Conservation (phyloP, 441 rosid species). For the Hypseocharis bilobata region DNA sequence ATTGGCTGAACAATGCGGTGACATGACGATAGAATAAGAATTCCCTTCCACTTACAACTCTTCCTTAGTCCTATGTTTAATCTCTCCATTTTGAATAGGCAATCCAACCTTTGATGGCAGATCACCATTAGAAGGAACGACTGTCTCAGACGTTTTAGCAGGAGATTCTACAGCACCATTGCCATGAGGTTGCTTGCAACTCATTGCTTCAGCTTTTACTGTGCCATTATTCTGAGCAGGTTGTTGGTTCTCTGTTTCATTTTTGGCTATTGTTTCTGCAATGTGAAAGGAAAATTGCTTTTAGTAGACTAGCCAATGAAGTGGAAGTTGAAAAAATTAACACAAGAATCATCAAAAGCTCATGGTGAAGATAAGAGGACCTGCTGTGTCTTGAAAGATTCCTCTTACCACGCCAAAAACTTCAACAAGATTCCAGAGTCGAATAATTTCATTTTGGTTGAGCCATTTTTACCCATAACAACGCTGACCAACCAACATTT, state of each 20-base stretch:
- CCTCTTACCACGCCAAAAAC: too few species aligned
- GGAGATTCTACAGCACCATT: constrained; percentile 22
- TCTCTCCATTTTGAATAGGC: constrained; percentile 20
- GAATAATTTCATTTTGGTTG: too few species aligned
- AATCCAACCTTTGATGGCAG: constrained; percentile 12
- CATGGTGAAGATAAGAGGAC: background rate
- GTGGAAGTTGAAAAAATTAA: background rate
- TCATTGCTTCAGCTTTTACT: constrained; percentile 15
- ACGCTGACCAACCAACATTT: too few species aligned
- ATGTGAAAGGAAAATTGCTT: constrained; percentile 3
- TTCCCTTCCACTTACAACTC: background rate
- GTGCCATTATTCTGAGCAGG: constrained; percentile 14
- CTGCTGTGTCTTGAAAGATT: too few species aligned
- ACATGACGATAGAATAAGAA: background rate
- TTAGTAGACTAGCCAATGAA: background rate
- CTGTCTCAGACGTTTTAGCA: constrained; percentile 7
- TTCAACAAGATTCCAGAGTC: too few species aligned
- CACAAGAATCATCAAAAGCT: background rate
- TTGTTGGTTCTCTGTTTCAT: constrained; percentile 18
- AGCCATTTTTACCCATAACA: too few species aligned
- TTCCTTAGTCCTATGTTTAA: constrained; percentile 7
- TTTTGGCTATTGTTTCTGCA: constrained; percentile 31
- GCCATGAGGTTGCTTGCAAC: constrained; percentile 6
- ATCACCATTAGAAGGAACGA: constrained; percentile 2
- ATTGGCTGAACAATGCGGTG: background rate